Percentiles rank a stretch among this genome's conserved stretches.
phyloP scores from a whole-genome alignment of 176 grass and related monocot genomes.

The Rhynchospora breviuscula region DNA sequence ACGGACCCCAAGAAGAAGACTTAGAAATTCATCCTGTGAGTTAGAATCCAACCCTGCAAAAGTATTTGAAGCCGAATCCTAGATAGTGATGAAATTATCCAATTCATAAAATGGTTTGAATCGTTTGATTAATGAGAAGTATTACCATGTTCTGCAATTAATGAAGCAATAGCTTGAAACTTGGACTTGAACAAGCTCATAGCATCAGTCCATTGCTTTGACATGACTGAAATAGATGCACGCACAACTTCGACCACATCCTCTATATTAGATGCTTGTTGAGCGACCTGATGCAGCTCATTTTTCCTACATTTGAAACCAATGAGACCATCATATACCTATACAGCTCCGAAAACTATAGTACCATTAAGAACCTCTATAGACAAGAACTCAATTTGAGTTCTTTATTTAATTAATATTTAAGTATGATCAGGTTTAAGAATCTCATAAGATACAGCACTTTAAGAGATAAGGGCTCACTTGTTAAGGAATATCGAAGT shows the following conservation, averaged over 20 bases:
- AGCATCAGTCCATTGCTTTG: slow-evolving; percentile 80
- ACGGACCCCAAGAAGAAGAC: slow-evolving; percentile 71
- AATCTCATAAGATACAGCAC: background rate
- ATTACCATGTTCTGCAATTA: slow-evolving; percentile 75
- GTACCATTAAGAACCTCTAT: background rate
- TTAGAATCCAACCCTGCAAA: slow-evolving; percentile 64
- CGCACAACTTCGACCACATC: slow-evolving; percentile 83
- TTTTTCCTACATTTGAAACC: slow-evolving; percentile 57
- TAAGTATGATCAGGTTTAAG: background rate
- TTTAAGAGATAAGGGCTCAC: slow-evolving; percentile 30
- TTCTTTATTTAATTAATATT: background rate
- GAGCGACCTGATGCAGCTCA: slow-evolving; percentile 95
- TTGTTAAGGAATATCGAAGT: slow-evolving; percentile 81
- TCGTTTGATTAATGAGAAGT: background rate
- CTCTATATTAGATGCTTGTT: slow-evolving; percentile 96
- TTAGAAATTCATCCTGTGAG: slow-evolving; percentile 81
- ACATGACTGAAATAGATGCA: slow-evolving; percentile 78
- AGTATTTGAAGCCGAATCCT: background rate
- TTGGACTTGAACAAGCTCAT: slow-evolving; percentile 84
- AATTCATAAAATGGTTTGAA: slow-evolving; percentile 2
- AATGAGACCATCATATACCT: slow-evolving; percentile 8
- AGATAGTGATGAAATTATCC: background rate
- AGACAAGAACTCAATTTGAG: background rate
- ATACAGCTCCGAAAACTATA: background rate
- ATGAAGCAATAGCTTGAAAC: slow-evolving; percentile 57